A percentile compares a stretch with the other conserved stretches of the same genome.
phyloP scores from a whole-genome alignment of 768 basidiomycete species.

The Amylocystis lapponica region DNA sequence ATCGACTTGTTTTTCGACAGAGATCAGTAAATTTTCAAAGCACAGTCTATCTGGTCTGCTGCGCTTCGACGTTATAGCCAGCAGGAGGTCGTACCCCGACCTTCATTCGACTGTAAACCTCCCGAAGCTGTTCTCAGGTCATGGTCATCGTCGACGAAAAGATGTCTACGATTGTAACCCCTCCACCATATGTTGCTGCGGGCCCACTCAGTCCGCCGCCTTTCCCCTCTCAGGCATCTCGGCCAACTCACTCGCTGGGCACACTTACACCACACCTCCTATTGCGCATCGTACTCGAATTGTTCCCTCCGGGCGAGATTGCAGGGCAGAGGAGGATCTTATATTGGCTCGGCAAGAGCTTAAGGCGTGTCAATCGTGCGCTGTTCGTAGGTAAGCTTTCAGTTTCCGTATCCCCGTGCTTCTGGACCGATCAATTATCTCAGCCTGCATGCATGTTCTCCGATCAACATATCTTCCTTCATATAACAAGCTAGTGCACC shows the following conservation, averaged over 20 bases:
- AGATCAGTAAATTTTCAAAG: no score
- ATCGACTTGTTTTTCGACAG: no score
- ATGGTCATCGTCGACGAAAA: slow-evolving; percentile 47
- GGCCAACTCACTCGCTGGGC: slow-evolving; percentile 17
- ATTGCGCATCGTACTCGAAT: slow-evolving; percentile 60
- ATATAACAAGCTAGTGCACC: slow-evolving; percentile 56
- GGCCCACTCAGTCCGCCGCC: slow-evolving; percentile 27
- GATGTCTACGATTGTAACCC: slow-evolving; percentile 30
- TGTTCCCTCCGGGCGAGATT: slow-evolving; percentile 47
- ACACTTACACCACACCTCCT: slow-evolving; percentile 58
- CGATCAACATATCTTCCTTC: slow-evolving; percentile 67
- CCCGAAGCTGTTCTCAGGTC: no score
- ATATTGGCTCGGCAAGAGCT: slow-evolving; percentile 59
- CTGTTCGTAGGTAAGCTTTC: slow-evolving; percentile 56
- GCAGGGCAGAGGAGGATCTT: slow-evolving; percentile 61
- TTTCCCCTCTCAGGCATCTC: slow-evolving; percentile 21
- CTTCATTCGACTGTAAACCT: no score
- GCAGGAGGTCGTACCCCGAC: no score
- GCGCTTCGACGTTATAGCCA: no score
- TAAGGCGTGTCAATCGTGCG: slow-evolving; percentile 60
- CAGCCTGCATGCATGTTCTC: slow-evolving; percentile 78
- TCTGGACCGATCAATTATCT: background rate
- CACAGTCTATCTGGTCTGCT: no score
- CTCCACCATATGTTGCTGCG: slow-evolving; percentile 30
- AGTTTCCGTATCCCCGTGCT: background rate